Base-by-base conservation (phyloP, 2,329 filamentous ascomycete genomes). In the Botrytis hyacinthi region DNA sequence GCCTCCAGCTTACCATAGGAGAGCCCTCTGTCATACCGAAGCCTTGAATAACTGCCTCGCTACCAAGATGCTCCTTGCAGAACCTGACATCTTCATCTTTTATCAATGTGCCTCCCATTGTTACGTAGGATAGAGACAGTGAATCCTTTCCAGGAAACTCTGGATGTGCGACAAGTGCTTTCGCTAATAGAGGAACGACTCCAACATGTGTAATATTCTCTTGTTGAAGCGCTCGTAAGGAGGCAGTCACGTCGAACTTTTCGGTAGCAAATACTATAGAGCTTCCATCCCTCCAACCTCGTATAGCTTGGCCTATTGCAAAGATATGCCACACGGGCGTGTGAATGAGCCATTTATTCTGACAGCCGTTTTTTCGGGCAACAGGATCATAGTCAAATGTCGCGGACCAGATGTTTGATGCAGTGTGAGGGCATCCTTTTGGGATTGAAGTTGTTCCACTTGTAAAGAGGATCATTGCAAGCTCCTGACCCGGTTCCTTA, bases 191-290 rank as follows among this genome's bases (percentile, higher is more conserved):
- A 5, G 48, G 48, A 51, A 51, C 48, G 12, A 26, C 48, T 51
- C 48, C 26, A 51, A 51, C 12, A 51, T 51, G 48, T 51, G 48
- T 51, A n/a, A 51, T 51, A 51, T 51, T 51, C 26, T 51, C 48
- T 6, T 51, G 4, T 51, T n/a, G 48, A 16, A 51, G 48, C 26
- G 48, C 48, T n/a, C 48, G 10, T n/a, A 51, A n/a, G 48, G 26
- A n/a, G 48, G 48, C 48, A 7, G 9, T 84, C 0, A 90, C 86
- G 76, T 92, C 85, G 82, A 92, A 93, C 2, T 87, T 87, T 81
- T 92, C 90, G 1, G 87, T 84, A 0, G 91, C 90, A 76, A 92
- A 92, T 5, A 92, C 87, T 67, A 93, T 90, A 18, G 87, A 42
- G 37, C 73, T 54, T 32, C 73, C 70, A 60, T 74, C 71, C 63